A percentile compares a stretch with the other conserved stretches of the same genome.
These are phyloP conservation scores for Huntiella abstrusa DNA, from an alignment of 2,329 filamentous ascomycete genomes.

Conservation along the genomic window DNA sequence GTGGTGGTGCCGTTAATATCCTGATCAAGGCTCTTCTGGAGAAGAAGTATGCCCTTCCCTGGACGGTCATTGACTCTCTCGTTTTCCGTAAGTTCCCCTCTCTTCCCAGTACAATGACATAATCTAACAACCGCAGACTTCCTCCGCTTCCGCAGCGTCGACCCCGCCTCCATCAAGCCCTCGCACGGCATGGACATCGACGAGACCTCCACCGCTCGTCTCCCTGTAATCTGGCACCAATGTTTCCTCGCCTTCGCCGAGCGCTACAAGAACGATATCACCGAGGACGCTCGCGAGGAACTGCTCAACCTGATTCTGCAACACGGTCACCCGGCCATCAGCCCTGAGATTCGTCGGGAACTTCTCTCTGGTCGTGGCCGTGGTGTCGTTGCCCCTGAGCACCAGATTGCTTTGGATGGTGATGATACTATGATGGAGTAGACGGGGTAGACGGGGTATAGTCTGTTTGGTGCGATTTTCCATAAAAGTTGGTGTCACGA, in stretches of 20 bases:
- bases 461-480: background rate
- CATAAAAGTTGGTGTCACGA: slow-evolving; percentile 9
- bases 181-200: slow-evolving; percentile 33
- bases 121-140: slow-evolving; percentile 41
- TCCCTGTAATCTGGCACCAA: slow-evolving; percentile 95
- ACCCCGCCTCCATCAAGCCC: slow-evolving; percentile 35
- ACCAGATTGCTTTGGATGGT: slow-evolving; percentile 42
- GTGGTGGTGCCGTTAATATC: slow-evolving; percentile 80
- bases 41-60: slow-evolving; percentile 92
- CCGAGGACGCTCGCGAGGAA: slow-evolving; percentile 83
- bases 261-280: slow-evolving; percentile 88
- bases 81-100: slow-evolving; percentile 40
- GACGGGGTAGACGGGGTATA: background rate
- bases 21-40: slow-evolving; percentile 86
- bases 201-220: slow-evolving; percentile 34
- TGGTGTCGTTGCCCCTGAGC: slow-evolving; percentile 36
- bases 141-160: slow-evolving; percentile 61
- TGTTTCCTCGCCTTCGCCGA: slow-evolving; percentile 82
- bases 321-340: slow-evolving; percentile 73
- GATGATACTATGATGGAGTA: slow-evolving; percentile 71
- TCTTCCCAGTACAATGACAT: background rate
- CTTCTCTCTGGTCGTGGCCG: slow-evolving; percentile 72
- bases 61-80: slow-evolving; percentile 80
- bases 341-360: slow-evolving; percentile 78
- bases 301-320: slow-evolving; percentile 70